Conservation (phyloP, 495 filamentous ascomycete species). For the Massariosphaeria phaeospora region DNA sequence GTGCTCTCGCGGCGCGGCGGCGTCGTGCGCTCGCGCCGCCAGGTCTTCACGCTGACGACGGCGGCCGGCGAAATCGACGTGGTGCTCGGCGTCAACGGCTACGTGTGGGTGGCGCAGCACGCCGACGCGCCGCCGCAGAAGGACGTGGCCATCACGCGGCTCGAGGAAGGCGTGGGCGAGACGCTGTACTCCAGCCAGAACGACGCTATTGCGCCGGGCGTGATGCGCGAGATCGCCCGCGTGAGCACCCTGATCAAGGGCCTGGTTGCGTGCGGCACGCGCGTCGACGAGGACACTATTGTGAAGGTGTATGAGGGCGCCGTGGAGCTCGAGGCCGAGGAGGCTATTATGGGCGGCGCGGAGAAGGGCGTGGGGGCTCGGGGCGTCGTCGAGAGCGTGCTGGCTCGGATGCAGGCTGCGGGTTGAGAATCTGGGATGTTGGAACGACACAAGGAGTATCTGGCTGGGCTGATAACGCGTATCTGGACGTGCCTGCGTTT, state of each 20-base stretch:
- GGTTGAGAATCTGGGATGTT: no score
- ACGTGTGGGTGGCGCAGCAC: constrained; percentile 87
- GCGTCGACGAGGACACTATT: constrained; percentile 90
- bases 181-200: constrained; percentile 89
- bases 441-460: no score
- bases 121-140: constrained; percentile 49
- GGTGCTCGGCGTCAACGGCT: constrained; percentile 89
- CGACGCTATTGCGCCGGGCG: constrained; percentile 66
- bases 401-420: constrained; percentile 11
- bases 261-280: constrained; percentile 70
- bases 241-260: constrained; percentile 72
- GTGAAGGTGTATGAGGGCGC: constrained; percentile 74
- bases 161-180: constrained; percentile 72
- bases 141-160: constrained; percentile 62
- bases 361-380: constrained; percentile 3
- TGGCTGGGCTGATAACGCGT: no score
- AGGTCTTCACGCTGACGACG: constrained; percentile 76
- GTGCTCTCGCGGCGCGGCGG: constrained; percentile 50
- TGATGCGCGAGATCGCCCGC: constrained; percentile 81
- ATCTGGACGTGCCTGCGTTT: no score
- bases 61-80: constrained; percentile 77
- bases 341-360: constrained; percentile 33
- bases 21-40: constrained; percentile 71
- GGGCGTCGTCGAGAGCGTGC: constrained; percentile 10
- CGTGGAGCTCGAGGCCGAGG: constrained; percentile 63